phyloP scores from a whole-genome alignment of 2,329 filamentous ascomycete species.

The Nigrograna mackinnonii region DNA sequence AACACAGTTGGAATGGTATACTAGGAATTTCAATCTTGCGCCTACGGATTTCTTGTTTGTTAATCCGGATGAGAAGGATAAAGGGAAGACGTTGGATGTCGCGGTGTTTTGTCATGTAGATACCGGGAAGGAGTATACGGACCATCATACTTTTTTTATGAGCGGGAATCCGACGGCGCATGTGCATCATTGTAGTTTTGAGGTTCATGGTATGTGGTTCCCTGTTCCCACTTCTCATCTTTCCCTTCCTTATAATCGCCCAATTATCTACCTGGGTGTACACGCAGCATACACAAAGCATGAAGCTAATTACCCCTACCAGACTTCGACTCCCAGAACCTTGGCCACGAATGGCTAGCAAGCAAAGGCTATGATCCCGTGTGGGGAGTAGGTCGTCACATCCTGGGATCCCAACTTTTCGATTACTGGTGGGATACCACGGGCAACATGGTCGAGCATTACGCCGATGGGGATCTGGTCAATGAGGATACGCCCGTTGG shows the following conservation, averaged over 20 bases:
- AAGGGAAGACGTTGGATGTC: slow-evolving; percentile 35
- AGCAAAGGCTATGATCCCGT: slow-evolving; percentile 65
- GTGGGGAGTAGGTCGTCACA: slow-evolving; percentile 73
- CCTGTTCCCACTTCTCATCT: not conserved
- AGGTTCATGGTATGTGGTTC: too few species aligned
- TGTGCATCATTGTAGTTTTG: slow-evolving; percentile 71
- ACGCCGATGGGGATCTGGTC: slow-evolving; percentile 71
- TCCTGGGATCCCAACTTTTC: slow-evolving; percentile 72
- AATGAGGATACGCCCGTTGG: slow-evolving; percentile 58
- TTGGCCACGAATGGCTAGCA: slow-evolving; percentile 71
- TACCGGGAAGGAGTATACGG: slow-evolving; percentile 51
- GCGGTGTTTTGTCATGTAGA: slow-evolving; percentile 60
- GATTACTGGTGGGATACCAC: slow-evolving; percentile 72
- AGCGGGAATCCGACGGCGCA: slow-evolving; percentile 45
- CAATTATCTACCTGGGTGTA: too few species aligned
- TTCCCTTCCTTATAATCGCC: too few species aligned
- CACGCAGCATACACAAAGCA: too few species aligned
- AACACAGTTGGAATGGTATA: slow-evolving; percentile 48
- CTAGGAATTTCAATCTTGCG: slow-evolving; percentile 50
- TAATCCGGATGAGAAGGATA: slow-evolving; percentile 8
- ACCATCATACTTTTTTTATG: slow-evolving; percentile 63
- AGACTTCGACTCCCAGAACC: slow-evolving; percentile 71
- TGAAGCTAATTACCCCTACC: too few species aligned
- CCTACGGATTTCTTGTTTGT: slow-evolving; percentile 51
- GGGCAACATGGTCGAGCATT: slow-evolving; percentile 69